Percentiles rank a stretch among this genome's conserved stretches.
Evolutionary conservation across 257 asterid species (phyloP).

Genomic region (Hygrophila difformis): DNA sequence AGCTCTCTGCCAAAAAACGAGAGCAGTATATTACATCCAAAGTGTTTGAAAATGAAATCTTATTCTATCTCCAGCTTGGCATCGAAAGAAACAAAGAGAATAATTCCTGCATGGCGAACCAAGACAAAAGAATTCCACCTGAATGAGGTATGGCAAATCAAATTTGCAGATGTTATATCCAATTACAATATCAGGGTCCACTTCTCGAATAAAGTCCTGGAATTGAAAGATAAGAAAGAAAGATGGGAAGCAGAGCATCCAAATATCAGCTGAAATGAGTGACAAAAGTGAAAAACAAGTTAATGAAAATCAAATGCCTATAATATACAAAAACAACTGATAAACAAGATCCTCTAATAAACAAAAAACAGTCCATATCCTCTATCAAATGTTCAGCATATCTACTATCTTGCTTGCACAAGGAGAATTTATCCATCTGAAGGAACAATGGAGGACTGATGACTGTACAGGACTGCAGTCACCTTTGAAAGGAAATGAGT

Average conservation of each 20-base stretch:
- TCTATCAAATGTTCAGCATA: too few species aligned
- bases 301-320: not conserved
- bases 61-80: not conserved
- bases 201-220: constrained; percentile 87
- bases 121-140: constrained; percentile 36
- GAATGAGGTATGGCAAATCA: constrained; percentile 95
- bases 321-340: not conserved
- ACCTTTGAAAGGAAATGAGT: constrained; percentile 8
- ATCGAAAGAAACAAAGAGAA: not conserved
- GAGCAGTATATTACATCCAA: not conserved
- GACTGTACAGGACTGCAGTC: not conserved
- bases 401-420: constrained; percentile 3
- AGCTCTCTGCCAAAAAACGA: constrained; percentile 61
- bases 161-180: constrained; percentile 98
- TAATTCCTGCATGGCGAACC: too few species aligned
- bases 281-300: constrained; percentile 6
- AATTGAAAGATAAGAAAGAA: constrained; percentile 17
- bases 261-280: not conserved
- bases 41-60: constrained; percentile 3
- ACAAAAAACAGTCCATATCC: too few species aligned
- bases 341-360: too few species aligned
- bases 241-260: not conserved
- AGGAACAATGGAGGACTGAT: not conserved
- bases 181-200: constrained; percentile 94
- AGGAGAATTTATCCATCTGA: not conserved